Base-by-base conservation (phyloP, 208 protist species). In the Crithidia expoeki region DNA sequence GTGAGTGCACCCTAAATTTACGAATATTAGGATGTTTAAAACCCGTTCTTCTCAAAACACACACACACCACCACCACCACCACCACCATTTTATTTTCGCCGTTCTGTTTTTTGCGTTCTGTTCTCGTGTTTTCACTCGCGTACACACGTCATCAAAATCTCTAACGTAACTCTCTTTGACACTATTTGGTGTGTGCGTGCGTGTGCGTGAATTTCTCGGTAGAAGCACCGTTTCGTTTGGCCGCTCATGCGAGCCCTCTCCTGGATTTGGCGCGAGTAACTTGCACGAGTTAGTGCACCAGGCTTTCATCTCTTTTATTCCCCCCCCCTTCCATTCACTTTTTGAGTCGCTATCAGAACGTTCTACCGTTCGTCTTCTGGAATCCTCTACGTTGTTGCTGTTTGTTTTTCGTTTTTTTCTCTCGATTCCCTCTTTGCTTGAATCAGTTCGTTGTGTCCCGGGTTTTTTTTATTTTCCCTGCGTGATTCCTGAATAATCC, bases 391-490 rank as follows among this genome's bases (percentile, higher is more conserved):
- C n/a, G n/a, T 23, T 60, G 6, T 34, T 44, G 47, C n/a, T 69
- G 7, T 42, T 42, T 42, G 17, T 73, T 72, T 28, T 53, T 53
- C 12, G 2, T 55, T 27, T 53, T 23, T 50, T n/a, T 65, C 25
- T 65, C 42, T 50, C 25, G 46, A 21, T 44, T 32, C 9, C 27
- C 6, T 46, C 27, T 60, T 60, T 4, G 28, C 17, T n/a, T 28
- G 23, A 23, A 27, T 21, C 42, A 47, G 42, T 17, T n/a, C 42
- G 42, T 47, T 47, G n/a, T n/a, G n/a, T n/a, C n/a, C n/a, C n/a
- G n/a, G n/a, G n/a, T n/a, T n/a, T n/a, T n/a, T n/a, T n/a, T n/a
- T n/a, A n/a, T n/a, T n/a, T n/a, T n/a, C n/a, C n/a, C n/a, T n/a
- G n/a, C n/a, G n/a, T n/a, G n/a, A n/a, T n/a, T n/a, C n/a, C n/a